Evolutionary conservation across 345 rosid genomes (phyloP).

Genomic region (Linum tenue): DNA sequence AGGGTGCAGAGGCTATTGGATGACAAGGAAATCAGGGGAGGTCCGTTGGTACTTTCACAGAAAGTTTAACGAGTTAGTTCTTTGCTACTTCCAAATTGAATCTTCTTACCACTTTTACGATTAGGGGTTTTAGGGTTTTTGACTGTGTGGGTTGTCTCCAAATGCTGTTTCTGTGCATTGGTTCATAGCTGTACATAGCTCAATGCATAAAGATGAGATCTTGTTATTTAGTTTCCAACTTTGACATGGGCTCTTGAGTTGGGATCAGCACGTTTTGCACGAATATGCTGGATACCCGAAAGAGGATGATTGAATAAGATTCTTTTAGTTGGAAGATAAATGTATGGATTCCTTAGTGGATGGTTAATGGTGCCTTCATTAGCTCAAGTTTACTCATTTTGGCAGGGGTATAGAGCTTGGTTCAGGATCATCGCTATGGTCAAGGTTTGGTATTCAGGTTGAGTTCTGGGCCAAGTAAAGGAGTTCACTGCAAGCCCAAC

Average conservation of each 20-base stretch:
- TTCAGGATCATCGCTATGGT: neutral
- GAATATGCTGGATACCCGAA: neutral
- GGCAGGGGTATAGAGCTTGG: slow-evolving; percentile 1
- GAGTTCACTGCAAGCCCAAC: no score
- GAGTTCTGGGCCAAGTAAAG: no score
- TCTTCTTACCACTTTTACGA: no score
- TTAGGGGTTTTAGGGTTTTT: slow-evolving; percentile 2
- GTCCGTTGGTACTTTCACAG: slow-evolving; percentile 71
- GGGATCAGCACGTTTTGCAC: no score
- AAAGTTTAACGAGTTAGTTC: slow-evolving; percentile 13
- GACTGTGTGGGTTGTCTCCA: slow-evolving; percentile 1
- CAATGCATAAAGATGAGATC: neutral
- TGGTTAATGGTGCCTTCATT: neutral
- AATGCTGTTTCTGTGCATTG: neutral
- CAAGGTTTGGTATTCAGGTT: no score
- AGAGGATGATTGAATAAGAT: neutral
- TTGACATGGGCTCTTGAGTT: neutral
- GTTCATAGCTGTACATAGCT: neutral
- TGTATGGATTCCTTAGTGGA: neutral
- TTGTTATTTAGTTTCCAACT: neutral
- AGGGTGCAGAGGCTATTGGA: slow-evolving; percentile 59
- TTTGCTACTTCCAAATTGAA: neutral
- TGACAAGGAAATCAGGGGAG: slow-evolving; percentile 56
- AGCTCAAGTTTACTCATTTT: neutral
- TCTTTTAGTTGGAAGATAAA: no score